A percentile compares a stretch with the other conserved stretches of the same genome.
phyloP scores from a whole-genome alignment of 257 asterid genomes.

The Euphrasia confusa region DNA sequence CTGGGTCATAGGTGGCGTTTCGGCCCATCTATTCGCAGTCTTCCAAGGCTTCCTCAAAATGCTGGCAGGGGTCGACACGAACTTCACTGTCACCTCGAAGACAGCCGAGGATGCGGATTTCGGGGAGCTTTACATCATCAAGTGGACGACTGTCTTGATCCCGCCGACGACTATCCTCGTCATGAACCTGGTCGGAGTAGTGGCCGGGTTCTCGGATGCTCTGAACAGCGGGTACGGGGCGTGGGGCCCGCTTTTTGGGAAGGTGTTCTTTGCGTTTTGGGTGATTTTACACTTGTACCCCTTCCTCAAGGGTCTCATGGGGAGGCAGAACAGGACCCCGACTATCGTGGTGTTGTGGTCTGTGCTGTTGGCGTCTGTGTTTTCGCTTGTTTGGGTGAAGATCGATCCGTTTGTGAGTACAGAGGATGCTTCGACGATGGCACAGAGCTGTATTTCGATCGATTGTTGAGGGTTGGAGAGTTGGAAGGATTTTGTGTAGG shows the following conservation, averaged over 20 bases:
- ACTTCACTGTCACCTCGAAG: conserved; percentile 84
- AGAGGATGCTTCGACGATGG: conserved; percentile 40
- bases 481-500: no score
- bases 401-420: conserved; percentile 71
- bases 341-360: conserved; percentile 91
- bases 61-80: conserved; percentile 91
- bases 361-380: conserved; percentile 86
- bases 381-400: conserved; percentile 95
- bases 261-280: conserved; percentile 90
- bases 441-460: conserved; percentile 72
- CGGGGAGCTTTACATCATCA: conserved; percentile 77
- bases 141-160: conserved; percentile 94
- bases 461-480: conserved; percentile 53
- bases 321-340: conserved; percentile 87
- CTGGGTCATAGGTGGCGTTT: conserved; percentile 98
- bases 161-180: conserved; percentile 88
- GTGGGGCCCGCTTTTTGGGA: conserved; percentile 95
- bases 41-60: conserved; percentile 92
- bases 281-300: conserved; percentile 89
- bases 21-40: conserved; percentile 97
- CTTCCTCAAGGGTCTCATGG: conserved; percentile 94
- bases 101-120: conserved; percentile 81
- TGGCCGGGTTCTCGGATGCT: conserved; percentile 93
- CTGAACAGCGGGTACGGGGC: conserved; percentile 84
- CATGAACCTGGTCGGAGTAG: conserved; percentile 81